Percentiles rank a stretch among this genome's conserved stretches.
phyloP scores from a whole-genome alignment of 257 asterid genomes.

The Lycium ferocissimum region DNA sequence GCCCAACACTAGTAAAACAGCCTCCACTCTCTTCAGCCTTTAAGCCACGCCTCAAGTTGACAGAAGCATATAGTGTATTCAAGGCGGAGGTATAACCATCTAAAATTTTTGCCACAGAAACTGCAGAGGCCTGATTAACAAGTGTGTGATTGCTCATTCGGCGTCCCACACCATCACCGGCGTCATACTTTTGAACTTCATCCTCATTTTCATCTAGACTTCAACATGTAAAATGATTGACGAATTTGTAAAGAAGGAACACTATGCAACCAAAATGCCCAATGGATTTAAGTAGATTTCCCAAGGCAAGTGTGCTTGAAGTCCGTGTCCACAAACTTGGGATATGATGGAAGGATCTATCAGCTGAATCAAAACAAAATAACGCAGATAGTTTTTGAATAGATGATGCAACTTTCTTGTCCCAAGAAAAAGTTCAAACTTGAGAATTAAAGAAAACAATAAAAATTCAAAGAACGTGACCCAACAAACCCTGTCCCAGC shows the following conservation, averaged over 20 bases:
- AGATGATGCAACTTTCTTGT: slow-evolving; percentile 34
- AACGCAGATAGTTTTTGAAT: slow-evolving; percentile 63
- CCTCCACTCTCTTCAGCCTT: slow-evolving; percentile 64
- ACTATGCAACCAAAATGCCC: slow-evolving; percentile 82
- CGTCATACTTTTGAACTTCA: slow-evolving; percentile 38
- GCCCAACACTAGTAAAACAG: slow-evolving; percentile 75
- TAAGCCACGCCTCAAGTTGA: slow-evolving; percentile 64
- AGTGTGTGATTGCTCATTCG: slow-evolving; percentile 48
- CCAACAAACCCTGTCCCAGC: background rate
- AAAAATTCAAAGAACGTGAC: background rate
- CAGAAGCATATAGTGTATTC: slow-evolving; percentile 79
- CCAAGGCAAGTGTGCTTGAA: slow-evolving; percentile 80
- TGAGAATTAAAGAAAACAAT: background rate
- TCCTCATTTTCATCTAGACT: slow-evolving; percentile 48
- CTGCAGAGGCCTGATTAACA: slow-evolving; percentile 92
- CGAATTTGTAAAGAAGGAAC: slow-evolving; percentile 74
- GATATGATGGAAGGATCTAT: slow-evolving; percentile 76
- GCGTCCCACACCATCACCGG: slow-evolving; percentile 41
- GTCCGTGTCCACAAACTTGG: slow-evolving; percentile 80
- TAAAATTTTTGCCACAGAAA: slow-evolving; percentile 77
- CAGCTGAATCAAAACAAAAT: slow-evolving; percentile 75
- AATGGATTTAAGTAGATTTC: slow-evolving; percentile 74
- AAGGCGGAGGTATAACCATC: slow-evolving; percentile 80
- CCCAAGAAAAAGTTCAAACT: background rate
- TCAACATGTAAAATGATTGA: slow-evolving; percentile 59